Evolutionary conservation across 768 basidiomycete genomes (phyloP).

Genomic region (Tylopilus felleus): DNA sequence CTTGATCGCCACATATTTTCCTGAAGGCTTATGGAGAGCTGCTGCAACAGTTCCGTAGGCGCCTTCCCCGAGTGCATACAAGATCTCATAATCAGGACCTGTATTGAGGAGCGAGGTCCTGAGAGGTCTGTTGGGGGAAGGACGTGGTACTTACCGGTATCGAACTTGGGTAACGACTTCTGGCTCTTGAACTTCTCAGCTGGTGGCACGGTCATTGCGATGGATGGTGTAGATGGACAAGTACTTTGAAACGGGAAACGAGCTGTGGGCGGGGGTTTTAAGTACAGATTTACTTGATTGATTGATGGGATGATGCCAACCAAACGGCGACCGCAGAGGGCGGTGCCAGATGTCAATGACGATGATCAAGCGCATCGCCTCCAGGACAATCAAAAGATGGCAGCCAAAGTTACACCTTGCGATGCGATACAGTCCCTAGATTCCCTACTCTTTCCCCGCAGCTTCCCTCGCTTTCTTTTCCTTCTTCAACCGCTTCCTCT

Average conservation of each 20-base stretch:
- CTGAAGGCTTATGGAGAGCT: conserved; percentile 78
- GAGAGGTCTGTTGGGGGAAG: background rate
- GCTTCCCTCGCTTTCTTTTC: conserved; percentile 59
- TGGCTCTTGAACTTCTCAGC: conserved; percentile 39
- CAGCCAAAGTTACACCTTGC: conserved; percentile 1
- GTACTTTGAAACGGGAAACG: background rate
- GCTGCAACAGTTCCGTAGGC: conserved; percentile 91
- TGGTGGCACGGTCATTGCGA: conserved; percentile 6
- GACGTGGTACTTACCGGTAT: conserved; percentile 48
- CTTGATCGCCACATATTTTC: conserved; percentile 90
- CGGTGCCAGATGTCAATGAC: conserved; percentile 2
- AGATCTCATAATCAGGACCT: conserved; percentile 73
- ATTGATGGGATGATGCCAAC: conserved; percentile 9
- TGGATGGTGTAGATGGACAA: background rate
- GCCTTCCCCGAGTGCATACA: conserved; percentile 78
- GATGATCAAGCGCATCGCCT: conserved; percentile 8
- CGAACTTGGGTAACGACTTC: conserved; percentile 71
- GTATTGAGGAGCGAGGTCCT: conserved; percentile 8
- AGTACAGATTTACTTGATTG: background rate
- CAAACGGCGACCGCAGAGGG: background rate
- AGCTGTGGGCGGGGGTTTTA: background rate
- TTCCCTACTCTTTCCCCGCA: conserved; percentile 24
- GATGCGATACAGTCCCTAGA: background rate
- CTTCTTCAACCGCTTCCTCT: conserved; percentile 64
- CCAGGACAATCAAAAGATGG: conserved; percentile 13